Evolutionary conservation across 2,329 filamentous ascomycete genomes (phyloP), one percentile per base, ranked within the genome.

Genomic region (Nothopassalora personata): DNA sequence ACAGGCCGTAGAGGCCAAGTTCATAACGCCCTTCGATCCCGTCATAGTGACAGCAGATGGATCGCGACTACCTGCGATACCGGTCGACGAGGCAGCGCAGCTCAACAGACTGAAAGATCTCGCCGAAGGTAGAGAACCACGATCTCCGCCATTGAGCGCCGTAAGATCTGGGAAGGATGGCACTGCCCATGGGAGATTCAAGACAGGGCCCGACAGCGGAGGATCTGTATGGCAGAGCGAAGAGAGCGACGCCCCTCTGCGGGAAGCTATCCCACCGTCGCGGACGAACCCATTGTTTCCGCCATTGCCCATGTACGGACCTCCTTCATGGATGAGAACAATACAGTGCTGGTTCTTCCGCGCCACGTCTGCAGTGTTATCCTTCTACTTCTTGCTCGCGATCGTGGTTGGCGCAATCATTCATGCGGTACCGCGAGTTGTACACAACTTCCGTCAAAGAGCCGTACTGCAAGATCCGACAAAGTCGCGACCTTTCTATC

Each of bases 281-380:
- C 82, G 84, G 63, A 92, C 89, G 1, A 87, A 92, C 65, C 88
- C 90, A 3, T 77, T 96, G 5, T 97, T 97, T 65, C 91, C 91
- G 5, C 89, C 90, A 1, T 74, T 96, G 8, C 91, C 91, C 0
- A 77, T 90, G 0, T 96, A 96, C 67, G 89, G 89, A 0, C 87
- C 90, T 0, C 86, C 91, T 0, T 86, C 88, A 0, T 54, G 83
- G 0, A 59, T 87, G n/a, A 81, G 86, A 51, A 79, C 84, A 33
- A 33, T 91, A 0, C 87, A 92, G 64, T 89, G 84, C 69, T 73
- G 80, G 31, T 76, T 81, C 15, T 88, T 94, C 60, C 82, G 86
- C 9, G 64, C 83, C 1, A 82, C 86, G 0, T 91, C 91, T 0
- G 88, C 89, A 59, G 81, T 91, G 39, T 78, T 96, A 0, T 95